phyloP scores from a whole-genome alignment of 129 eudicot species.

The Tagetes patula region DNA sequence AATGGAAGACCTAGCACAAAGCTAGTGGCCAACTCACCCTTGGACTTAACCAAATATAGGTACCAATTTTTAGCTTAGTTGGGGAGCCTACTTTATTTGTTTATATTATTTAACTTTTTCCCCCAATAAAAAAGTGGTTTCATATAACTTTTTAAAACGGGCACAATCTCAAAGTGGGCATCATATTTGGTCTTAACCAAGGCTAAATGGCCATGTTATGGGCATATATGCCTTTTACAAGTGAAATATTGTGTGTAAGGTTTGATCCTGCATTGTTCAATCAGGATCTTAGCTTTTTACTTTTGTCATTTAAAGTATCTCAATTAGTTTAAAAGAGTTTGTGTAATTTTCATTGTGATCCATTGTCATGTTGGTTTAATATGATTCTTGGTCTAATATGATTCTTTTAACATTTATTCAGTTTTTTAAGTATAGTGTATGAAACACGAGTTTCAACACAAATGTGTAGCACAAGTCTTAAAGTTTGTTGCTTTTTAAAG shows the following conservation, averaged over 20 bases:
- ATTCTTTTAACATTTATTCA: neutral
- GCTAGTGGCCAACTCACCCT: slow-evolving; percentile 39
- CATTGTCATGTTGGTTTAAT: neutral
- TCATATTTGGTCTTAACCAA: slow-evolving; percentile 27
- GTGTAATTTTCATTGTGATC: slow-evolving; percentile 3
- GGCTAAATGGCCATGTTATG: slow-evolving; percentile 37
- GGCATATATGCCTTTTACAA: slow-evolving; percentile 38
- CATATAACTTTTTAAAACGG: slow-evolving; percentile 33
- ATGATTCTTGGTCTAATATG: too few relatives aligned
- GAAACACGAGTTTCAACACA: neutral
- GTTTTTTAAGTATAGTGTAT: neutral
- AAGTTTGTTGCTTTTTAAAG: neutral
- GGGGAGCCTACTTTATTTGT: slow-evolving; percentile 33
- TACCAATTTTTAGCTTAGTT: slow-evolving; percentile 31
- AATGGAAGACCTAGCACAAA: slow-evolving; percentile 43
- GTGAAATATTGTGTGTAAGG: slow-evolving; percentile 29
- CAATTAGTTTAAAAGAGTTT: neutral
- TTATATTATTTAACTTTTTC: neutral
- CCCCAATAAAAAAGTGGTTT: slow-evolving; percentile 11
- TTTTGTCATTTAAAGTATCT: slow-evolving; percentile 19
- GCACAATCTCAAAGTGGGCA: slow-evolving; percentile 34
- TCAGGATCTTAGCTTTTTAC: slow-evolving; percentile 17
- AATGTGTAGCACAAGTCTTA: too few relatives aligned
- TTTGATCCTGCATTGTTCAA: slow-evolving; percentile 31
- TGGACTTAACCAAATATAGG: slow-evolving; percentile 52